A percentile compares a stretch with the other conserved stretches of the same genome.
Evolutionary conservation across 2,329 filamentous ascomycete species (phyloP).

Genomic region (Neurospora sp.): DNA sequence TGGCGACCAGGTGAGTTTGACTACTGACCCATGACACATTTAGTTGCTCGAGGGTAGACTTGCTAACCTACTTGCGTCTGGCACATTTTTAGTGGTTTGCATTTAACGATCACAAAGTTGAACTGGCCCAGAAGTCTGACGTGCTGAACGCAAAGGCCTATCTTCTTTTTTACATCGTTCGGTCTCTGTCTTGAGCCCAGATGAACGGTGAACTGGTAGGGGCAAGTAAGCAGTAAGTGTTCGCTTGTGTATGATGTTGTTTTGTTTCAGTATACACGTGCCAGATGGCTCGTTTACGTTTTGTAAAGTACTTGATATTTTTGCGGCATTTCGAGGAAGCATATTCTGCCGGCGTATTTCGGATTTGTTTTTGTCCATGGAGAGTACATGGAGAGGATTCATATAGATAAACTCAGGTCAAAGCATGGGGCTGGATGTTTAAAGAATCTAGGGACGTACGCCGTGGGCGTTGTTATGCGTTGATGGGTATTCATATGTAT

Average conservation of each 20-base stretch:
- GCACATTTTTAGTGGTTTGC: constrained; percentile 68
- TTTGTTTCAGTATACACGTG: background rate
- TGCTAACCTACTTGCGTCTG: constrained; percentile 5
- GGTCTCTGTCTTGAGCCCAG: constrained; percentile 35
- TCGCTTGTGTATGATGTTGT: background rate
- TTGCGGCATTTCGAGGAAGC: background rate
- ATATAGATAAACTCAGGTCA: background rate
- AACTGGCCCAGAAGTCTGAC: constrained; percentile 71
- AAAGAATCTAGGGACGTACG: background rate
- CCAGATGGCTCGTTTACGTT: background rate
- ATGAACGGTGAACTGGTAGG: background rate
- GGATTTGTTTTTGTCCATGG: background rate
- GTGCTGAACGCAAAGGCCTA: constrained; percentile 83
- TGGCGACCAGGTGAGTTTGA: constrained; percentile 51
- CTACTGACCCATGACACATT: background rate
- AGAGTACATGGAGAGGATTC: background rate
- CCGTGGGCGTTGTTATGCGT: background rate
- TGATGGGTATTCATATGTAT: background rate
- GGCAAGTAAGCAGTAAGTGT: background rate
- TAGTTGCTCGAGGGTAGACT: background rate
- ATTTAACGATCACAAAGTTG: constrained; percentile 92
- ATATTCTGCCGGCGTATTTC: background rate
- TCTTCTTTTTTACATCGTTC: constrained; percentile 75
- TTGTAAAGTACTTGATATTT: background rate
- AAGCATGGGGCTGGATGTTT: background rate